Evolutionary conservation across 1,284 basidiomycete species (phyloP).

Genomic region (Cutaneotrichosporon curvatum): DNA sequence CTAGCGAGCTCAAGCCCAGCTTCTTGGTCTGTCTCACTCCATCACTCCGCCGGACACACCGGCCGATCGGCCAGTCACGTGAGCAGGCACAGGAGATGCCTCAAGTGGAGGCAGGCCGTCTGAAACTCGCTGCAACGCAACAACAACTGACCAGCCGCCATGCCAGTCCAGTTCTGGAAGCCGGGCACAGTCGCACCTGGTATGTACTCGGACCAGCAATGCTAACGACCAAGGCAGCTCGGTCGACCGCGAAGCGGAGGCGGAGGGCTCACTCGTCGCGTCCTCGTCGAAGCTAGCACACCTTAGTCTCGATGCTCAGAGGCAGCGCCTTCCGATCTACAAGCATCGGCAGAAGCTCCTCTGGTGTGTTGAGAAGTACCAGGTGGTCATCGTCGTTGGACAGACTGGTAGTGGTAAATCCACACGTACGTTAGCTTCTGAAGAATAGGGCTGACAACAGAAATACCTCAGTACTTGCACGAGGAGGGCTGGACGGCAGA

Average conservation of each 20-base stretch:
- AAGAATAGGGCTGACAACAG: conserved; percentile 46
- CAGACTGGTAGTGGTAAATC: conserved; percentile 98
- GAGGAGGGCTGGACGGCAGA: conserved; percentile 81
- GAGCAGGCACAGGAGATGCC: too few species aligned
- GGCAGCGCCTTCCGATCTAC: conserved; percentile 76
- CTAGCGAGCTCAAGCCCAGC: too few species aligned
- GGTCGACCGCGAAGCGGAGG: conserved; percentile 72
- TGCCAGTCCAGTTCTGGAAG: conserved; percentile 49
- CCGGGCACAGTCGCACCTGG: conserved; percentile 75
- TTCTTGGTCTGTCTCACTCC: too few species aligned
- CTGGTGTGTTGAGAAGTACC: conserved; percentile 73
- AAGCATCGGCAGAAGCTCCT: conserved; percentile 79
- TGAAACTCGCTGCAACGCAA: neutral
- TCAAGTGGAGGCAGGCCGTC: neutral
- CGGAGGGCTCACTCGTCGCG: conserved; percentile 61
- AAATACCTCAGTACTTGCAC: conserved; percentile 87
- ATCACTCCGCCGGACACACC: too few species aligned
- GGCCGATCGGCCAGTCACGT: too few species aligned
- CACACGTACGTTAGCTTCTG: conserved; percentile 57
- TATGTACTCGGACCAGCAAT: conserved; percentile 14
- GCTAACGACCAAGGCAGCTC: conserved; percentile 52
- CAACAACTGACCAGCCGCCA: neutral
- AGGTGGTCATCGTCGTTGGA: conserved; percentile 77
- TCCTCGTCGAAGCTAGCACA: conserved; percentile 51
- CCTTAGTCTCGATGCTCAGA: conserved; percentile 61